A percentile compares a stretch with the other conserved stretches of the same genome.
Conservation (phyloP, 768 basidiomycete species). For the Crepidotus variabilis region DNA sequence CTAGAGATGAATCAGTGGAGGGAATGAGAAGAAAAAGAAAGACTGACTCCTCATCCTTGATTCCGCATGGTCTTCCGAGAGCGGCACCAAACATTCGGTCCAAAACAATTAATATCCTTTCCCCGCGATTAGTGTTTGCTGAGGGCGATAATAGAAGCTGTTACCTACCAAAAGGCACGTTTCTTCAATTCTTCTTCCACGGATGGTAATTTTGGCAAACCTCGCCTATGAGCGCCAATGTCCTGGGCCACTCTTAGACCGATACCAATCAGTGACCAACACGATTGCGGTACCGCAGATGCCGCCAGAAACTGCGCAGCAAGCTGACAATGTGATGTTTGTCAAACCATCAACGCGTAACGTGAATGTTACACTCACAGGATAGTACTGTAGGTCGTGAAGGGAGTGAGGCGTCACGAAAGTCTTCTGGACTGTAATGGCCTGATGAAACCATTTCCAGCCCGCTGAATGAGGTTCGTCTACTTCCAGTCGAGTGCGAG, state of each 20-base stretch:
- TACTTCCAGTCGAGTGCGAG: conserved; percentile 43
- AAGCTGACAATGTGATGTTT: conserved; percentile 31
- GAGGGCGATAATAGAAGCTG: background rate
- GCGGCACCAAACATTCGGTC: conserved; percentile 49
- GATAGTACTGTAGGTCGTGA: conserved; percentile 72
- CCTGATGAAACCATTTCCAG: conserved; percentile 69
- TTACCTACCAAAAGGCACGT: conserved; percentile 55
- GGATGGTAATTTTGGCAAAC: conserved; percentile 25
- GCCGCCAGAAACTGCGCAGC: conserved; percentile 51
- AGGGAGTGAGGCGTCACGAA: conserved; percentile 63
- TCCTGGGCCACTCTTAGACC: conserved; percentile 76
- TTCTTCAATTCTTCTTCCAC: conserved; percentile 71
- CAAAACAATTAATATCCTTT: conserved; percentile 53
- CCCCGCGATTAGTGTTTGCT: background rate
- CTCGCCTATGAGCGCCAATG: conserved; percentile 65
- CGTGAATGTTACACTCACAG: conserved; percentile 29
- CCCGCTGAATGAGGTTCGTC: conserved; percentile 44
- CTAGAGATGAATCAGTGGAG: conserved; percentile 29
- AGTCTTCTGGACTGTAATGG: conserved; percentile 58
- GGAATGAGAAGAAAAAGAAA: conserved; percentile 4
- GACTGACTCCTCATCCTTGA: conserved; percentile 78
- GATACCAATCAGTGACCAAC: conserved; percentile 69
- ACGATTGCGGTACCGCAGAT: conserved; percentile 56
- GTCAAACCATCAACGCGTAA: background rate
- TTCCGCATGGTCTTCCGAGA: conserved; percentile 70